Conservation (phyloP, 1,284 basidiomycete species). For the Trichosporon asahii region DNA sequence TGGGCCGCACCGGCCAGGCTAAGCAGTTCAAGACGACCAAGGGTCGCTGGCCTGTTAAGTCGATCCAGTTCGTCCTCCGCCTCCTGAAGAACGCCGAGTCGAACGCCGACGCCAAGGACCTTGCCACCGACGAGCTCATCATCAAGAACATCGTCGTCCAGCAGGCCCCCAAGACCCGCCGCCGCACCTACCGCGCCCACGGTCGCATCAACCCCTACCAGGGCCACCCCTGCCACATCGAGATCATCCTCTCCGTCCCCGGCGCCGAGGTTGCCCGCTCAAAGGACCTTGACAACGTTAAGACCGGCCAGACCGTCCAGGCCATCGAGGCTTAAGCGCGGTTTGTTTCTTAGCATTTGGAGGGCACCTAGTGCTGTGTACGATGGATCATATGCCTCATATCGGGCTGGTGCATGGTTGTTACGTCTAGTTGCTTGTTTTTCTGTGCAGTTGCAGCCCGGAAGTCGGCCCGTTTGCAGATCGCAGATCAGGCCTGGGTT, state of each 20-base stretch:
- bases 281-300: conserved; percentile 67
- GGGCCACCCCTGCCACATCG: conserved; percentile 91
- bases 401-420: conserved; percentile 1
- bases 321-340: conserved; percentile 52
- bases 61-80: conserved; percentile 89
- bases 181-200: conserved; percentile 98
- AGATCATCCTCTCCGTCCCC: conserved; percentile 77
- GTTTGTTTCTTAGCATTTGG: conserved; percentile 26
- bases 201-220: conserved; percentile 91
- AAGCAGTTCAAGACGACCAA: conserved; percentile 97
- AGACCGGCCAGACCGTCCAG: conserved; percentile 50
- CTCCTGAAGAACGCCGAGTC: conserved; percentile 99
- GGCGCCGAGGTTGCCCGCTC: conserved; percentile 82
- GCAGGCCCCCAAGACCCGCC: conserved; percentile 99
- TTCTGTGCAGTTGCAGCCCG: neutral
- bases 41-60: conserved; percentile 99
- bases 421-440: neutral
- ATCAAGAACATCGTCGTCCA: conserved; percentile 99
- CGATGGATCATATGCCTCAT: conserved; percentile 45
- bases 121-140: conserved; percentile 83
- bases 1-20: conserved; percentile 94
- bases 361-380: conserved; percentile 38
- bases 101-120: conserved; percentile 97
- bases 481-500: neutral
- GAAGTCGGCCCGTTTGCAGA: neutral